phyloP scores from a whole-genome alignment of 345 rosid species.

The Linum lewisii region DNA sequence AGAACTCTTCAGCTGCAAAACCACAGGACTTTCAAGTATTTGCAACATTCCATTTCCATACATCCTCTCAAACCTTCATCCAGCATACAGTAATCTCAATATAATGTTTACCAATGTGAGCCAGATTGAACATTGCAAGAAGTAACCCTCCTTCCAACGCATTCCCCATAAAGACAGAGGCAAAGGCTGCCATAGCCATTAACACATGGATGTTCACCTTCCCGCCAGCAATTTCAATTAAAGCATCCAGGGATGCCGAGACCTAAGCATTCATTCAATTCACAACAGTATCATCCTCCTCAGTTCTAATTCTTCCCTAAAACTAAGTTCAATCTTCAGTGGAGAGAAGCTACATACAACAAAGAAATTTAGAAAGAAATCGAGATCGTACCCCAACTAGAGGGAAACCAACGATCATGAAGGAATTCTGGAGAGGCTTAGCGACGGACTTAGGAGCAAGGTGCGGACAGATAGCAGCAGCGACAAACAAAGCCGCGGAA shows the following conservation, averaged over 20 bases:
- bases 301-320: neutral
- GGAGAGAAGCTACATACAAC: neutral
- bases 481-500: slow-evolving; percentile 60
- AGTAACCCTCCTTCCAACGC: slow-evolving; percentile 93
- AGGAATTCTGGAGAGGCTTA: slow-evolving; percentile 56
- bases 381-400: slow-evolving; percentile 66
- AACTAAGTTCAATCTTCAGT: neutral
- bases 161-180: slow-evolving; percentile 91
- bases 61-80: neutral
- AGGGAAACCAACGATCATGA: slow-evolving; percentile 66
- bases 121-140: slow-evolving; percentile 93
- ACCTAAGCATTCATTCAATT: slow-evolving; percentile 33
- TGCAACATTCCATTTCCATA: neutral
- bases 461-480: slow-evolving; percentile 69
- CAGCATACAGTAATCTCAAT: neutral
- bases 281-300: neutral
- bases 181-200: slow-evolving; percentile 96
- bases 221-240: slow-evolving; percentile 80
- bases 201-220: slow-evolving; percentile 88
- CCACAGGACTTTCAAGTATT: neutral
- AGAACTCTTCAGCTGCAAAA: slow-evolving; percentile 88
- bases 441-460: slow-evolving; percentile 47
- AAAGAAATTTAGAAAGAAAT: neutral
- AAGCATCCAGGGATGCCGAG: slow-evolving; percentile 86
- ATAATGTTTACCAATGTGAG: slow-evolving; percentile 68